Percentiles rank a stretch among this genome's conserved stretches.
Evolutionary conservation across 169 alveolate species (phyloP).

Genomic region (Plasmodium cynomolgi): DNA sequence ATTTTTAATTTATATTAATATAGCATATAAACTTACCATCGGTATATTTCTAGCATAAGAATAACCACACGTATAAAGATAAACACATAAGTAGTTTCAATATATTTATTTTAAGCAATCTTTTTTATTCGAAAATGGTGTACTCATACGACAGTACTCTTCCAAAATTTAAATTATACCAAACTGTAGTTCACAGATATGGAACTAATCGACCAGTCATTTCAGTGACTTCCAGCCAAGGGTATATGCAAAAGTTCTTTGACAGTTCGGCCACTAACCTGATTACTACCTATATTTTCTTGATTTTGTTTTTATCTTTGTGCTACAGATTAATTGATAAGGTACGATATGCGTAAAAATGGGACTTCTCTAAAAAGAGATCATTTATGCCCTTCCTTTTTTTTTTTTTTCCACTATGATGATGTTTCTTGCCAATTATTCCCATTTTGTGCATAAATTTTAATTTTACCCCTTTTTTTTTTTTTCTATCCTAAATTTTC

Average conservation of each 20-base stretch:
- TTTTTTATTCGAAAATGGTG: background rate
- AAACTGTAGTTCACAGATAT: background rate
- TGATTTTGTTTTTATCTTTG: background rate
- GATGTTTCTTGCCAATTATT: background rate
- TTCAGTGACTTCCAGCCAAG: background rate
- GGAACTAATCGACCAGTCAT: background rate
- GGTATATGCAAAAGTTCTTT: background rate
- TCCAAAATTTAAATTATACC: background rate
- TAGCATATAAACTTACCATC: background rate
- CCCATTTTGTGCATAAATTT: background rate
- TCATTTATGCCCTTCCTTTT: background rate
- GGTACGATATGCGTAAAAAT: background rate
- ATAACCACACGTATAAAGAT: background rate
- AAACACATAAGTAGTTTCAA: background rate
- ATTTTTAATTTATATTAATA: background rate
- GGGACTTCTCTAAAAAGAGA: background rate
- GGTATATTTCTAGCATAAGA: background rate
- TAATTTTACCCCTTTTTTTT: background rate
- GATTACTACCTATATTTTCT: background rate
- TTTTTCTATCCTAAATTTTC: background rate
- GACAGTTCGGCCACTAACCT: background rate
- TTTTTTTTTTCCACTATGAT: background rate
- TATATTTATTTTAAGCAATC: background rate
- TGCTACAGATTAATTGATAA: constrained; percentile 31
- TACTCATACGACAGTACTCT: background rate